These are phyloP conservation scores for Chlorophyllum brunneum DNA, from an alignment of 768 basidiomycete species.

Conservation along the genomic window DNA sequence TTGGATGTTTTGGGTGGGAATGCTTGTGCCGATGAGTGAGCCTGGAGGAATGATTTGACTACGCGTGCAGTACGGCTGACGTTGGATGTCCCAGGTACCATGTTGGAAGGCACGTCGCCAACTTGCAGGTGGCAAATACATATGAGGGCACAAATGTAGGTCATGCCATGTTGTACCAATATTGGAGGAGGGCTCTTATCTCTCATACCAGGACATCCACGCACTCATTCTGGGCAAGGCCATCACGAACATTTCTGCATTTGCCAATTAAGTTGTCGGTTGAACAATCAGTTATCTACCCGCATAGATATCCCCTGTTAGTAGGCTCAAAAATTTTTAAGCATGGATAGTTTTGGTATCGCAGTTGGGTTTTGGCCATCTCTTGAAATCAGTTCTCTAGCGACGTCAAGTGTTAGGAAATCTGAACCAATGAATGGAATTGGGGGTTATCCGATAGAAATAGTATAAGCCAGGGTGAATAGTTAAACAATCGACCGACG, in stretches of 20 bases:
- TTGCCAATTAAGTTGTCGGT: constrained; percentile 44
- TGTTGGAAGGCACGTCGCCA: constrained; percentile 91
- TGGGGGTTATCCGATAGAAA: too few species aligned
- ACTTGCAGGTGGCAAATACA: constrained; percentile 93
- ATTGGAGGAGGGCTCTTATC: background rate
- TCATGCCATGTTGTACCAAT: constrained; percentile 35
- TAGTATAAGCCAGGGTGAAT: too few species aligned
- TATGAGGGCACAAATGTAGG: constrained; percentile 67
- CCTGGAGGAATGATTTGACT: constrained; percentile 20
- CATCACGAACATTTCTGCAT: constrained; percentile 86
- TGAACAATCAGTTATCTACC: too few species aligned
- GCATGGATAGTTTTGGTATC: too few species aligned
- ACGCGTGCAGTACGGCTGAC: background rate
- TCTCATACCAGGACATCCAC: constrained; percentile 66
- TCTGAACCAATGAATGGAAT: too few species aligned
- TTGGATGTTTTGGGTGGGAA: constrained; percentile 94
- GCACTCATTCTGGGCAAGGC: constrained; percentile 93
- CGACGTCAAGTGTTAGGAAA: too few species aligned
- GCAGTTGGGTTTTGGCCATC: too few species aligned
- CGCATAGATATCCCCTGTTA: too few species aligned
- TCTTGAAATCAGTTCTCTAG: too few species aligned
- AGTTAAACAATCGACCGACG: too few species aligned
- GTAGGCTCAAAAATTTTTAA: too few species aligned
- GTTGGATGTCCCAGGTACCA: constrained; percentile 60
- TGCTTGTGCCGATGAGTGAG: constrained; percentile 88